Evolutionary conservation across 2,329 filamentous ascomycete genomes (phyloP).

Genomic region (Colletotrichum sp.): DNA sequence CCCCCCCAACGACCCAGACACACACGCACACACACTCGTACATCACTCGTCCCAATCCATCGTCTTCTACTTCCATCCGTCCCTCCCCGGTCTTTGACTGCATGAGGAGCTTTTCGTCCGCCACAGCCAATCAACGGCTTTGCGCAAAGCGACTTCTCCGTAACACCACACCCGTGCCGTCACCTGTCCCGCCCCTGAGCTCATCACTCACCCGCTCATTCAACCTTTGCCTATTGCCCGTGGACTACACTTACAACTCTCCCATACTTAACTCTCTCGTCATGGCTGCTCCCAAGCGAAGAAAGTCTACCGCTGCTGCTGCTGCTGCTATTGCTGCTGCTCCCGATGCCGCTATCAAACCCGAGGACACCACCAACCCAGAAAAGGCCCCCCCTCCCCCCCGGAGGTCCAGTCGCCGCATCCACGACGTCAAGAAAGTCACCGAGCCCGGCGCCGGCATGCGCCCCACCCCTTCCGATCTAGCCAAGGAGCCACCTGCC

Average conservation of each 20-base stretch:
- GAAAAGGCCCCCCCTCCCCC: background rate
- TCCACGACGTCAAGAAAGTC: constrained; percentile 7
- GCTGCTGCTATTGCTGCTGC: constrained; percentile 5
- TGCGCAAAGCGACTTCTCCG: background rate
- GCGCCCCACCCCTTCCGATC: background rate
- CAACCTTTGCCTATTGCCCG: background rate
- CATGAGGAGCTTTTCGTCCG: constrained; percentile 24
- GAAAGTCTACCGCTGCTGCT: constrained; percentile 29
- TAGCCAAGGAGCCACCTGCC: background rate
- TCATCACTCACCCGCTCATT: background rate
- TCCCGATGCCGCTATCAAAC: background rate
- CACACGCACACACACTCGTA: background rate
- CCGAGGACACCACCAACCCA: constrained; percentile 1
- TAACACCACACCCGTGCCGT: background rate
- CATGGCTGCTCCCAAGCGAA: constrained; percentile 36
- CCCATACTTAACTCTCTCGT: background rate
- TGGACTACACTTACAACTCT: background rate
- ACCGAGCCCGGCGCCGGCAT: constrained; percentile 5
- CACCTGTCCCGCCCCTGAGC: background rate
- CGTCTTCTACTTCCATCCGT: background rate
- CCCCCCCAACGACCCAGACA: background rate
- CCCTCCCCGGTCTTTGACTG: background rate
- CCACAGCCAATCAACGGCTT: background rate
- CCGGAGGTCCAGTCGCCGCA: constrained; percentile 15
- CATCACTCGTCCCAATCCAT: background rate